phyloP scores from a whole-genome alignment of 352 stramenopile genomes.

The Synura sp. region DNA sequence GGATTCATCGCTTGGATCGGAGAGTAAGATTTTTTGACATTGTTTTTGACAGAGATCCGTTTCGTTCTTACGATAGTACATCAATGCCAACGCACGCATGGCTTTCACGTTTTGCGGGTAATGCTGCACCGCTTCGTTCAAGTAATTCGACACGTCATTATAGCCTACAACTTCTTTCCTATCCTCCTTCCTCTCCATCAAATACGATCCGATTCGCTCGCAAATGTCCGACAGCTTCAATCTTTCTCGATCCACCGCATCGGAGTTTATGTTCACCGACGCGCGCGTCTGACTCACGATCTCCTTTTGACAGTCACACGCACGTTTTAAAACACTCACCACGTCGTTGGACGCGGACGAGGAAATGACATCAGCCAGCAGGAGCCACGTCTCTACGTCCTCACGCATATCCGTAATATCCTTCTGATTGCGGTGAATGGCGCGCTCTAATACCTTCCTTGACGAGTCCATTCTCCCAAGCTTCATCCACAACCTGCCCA shows the following conservation, averaged over 20 bases:
- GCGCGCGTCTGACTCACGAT: conserved; percentile 67
- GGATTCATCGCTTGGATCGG: conserved; percentile 54
- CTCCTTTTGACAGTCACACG: conserved; percentile 71
- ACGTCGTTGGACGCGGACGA: conserved; percentile 62
- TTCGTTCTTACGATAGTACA: background rate
- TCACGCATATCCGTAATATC: conserved; percentile 67
- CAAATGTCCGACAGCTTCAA: conserved; percentile 69
- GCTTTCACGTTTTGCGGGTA: conserved; percentile 70
- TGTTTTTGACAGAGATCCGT: background rate
- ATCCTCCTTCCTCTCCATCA: conserved; percentile 52
- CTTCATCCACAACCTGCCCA: conserved; percentile 78
- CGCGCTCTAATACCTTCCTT: conserved; percentile 66
- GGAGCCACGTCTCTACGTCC: conserved; percentile 55
- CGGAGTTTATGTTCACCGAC: too few species aligned
- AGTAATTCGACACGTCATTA: background rate
- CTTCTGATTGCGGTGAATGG: conserved; percentile 46
- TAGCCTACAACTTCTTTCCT: conserved; percentile 41
- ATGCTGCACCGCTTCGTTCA: conserved; percentile 53
- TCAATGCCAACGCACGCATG: conserved; percentile 63
- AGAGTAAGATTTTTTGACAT: background rate
- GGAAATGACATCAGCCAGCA: conserved; percentile 63
- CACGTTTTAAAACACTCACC: conserved; percentile 69
- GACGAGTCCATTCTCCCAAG: conserved; percentile 73
- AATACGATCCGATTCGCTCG: conserved; percentile 66
- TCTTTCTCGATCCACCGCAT: conserved; percentile 67